Evolutionary conservation across 1,139 yeast species (phyloP), one percentile per base, ranked within the genome.

Genomic region (Geotrichum aggregatum): DNA sequence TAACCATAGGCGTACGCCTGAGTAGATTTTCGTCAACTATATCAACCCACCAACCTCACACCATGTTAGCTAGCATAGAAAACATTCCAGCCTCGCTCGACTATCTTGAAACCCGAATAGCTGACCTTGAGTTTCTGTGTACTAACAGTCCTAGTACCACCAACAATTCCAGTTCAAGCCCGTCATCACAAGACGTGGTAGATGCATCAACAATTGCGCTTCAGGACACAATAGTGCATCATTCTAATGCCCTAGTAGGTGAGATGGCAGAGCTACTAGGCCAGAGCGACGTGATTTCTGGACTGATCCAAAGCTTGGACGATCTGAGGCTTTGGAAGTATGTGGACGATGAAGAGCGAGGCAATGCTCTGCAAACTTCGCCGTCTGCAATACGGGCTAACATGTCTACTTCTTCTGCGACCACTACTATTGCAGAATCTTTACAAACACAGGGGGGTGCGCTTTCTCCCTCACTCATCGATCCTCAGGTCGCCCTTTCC

Each of bases 401-500:
- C 7, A 7, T 28, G 7, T 28, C 31, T 8, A 30, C 16, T 34
- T 14, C 31, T 24, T 31, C 5, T 22, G 31, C 13, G 18, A 47
- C 2, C n/a, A n/a, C n/a, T n/a, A n/a, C n/a, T n/a, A n/a, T n/a
- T n/a, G n/a, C n/a, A n/a, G n/a, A n/a, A n/a, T n/a, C n/a, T n/a
- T n/a, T n/a, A n/a, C n/a, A n/a, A n/a, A n/a, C n/a, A n/a, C n/a
- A n/a, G n/a, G n/a, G n/a, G n/a, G n/a, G n/a, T n/a, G n/a, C n/a
- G n/a, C n/a, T n/a, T n/a, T n/a, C n/a, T n/a, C n/a, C n/a, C n/a
- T n/a, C n/a, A n/a, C n/a, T n/a, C n/a, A n/a, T n/a, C n/a, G n/a
- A n/a, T n/a, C n/a, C n/a, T n/a, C n/a, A n/a, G n/a, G n/a, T 11
- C 19, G 47, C 52, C 26, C 39, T 53, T 43, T 19, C 53, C 28